These are phyloP conservation scores for Gleditsia sinensis DNA, from an alignment of 306 rosid species.

Conservation along the genomic window DNA sequence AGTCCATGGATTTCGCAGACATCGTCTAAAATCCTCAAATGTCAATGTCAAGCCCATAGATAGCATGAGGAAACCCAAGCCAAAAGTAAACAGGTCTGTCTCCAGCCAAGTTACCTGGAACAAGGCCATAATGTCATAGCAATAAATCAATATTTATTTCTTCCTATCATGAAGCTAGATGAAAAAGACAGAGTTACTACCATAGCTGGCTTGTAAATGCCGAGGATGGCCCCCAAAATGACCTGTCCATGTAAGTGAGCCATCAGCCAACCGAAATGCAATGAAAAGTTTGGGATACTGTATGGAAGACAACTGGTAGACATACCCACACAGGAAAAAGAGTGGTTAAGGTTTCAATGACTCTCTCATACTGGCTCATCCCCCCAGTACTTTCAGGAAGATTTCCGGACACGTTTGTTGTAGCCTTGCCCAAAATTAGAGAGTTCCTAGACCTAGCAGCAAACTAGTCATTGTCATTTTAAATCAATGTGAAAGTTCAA, in stretches of 20 bases:
- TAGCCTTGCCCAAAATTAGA: constrained; percentile 62
- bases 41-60: constrained; percentile 97
- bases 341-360: constrained; percentile 81
- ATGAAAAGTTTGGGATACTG: constrained; percentile 18
- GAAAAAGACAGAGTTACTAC: constrained; percentile 27
- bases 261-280: constrained; percentile 23
- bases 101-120: constrained; percentile 90
- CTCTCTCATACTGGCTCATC: constrained; percentile 66
- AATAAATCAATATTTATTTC: constrained; percentile 37
- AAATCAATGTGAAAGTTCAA: constrained; percentile 24
- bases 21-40: constrained; percentile 88
- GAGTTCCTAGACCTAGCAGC: constrained; percentile 49
- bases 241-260: constrained; percentile 45
- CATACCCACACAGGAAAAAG: constrained; percentile 95
- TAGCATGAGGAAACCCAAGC: constrained; percentile 93
- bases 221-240: background rate
- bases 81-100: constrained; percentile 86
- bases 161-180: constrained; percentile 30
- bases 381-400: constrained; percentile 48
- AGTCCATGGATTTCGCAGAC: constrained; percentile 86
- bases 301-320: constrained; percentile 17
- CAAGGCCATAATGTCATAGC: constrained; percentile 32
- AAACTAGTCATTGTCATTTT: constrained; percentile 13
- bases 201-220: constrained; percentile 17
- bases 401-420: constrained; percentile 65